A percentile compares a stretch with the other conserved stretches of the same genome.
phyloP scores from a whole-genome alignment of 2,329 filamentous ascomycete genomes.

The Fragosphaeria purpurea region DNA sequence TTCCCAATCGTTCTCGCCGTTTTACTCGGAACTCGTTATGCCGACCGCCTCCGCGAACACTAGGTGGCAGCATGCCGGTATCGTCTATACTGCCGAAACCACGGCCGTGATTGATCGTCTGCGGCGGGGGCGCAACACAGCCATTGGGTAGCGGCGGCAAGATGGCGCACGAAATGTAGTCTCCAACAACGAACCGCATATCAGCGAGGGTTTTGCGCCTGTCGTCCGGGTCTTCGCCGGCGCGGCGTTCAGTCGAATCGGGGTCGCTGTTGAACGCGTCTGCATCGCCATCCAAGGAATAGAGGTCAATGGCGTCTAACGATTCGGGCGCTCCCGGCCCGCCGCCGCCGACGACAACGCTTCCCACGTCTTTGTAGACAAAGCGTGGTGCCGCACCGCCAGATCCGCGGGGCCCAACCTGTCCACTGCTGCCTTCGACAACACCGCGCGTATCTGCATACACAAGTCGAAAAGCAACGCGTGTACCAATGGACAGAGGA shows the following conservation, averaged over 20 bases:
- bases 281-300: slow-evolving; percentile 17
- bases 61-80: slow-evolving; percentile 13
- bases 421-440: background rate
- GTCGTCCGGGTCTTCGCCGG: slow-evolving; percentile 29
- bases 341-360: slow-evolving; percentile 61
- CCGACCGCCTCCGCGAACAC: slow-evolving; percentile 24
- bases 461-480: slow-evolving; percentile 78
- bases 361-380: slow-evolving; percentile 72
- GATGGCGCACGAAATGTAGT: slow-evolving; percentile 77
- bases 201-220: slow-evolving; percentile 66
- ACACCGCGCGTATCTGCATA: slow-evolving; percentile 58
- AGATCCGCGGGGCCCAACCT: slow-evolving; percentile 15
- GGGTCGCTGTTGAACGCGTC: slow-evolving; percentile 9
- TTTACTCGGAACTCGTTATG: background rate
- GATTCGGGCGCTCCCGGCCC: slow-evolving; percentile 25
- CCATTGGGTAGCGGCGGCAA: slow-evolving; percentile 60
- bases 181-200: slow-evolving; percentile 74
- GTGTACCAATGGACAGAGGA: slow-evolving; percentile 64
- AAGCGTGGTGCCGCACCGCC: slow-evolving; percentile 42
- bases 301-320: slow-evolving; percentile 26
- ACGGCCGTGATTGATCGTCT: slow-evolving; percentile 32
- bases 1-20: background rate
- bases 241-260: too few species aligned
- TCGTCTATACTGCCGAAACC: slow-evolving; percentile 28
- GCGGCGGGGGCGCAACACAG: slow-evolving; percentile 55